These are phyloP conservation scores for Fusarium sp. DNA, from an alignment of 2,329 filamentous ascomycete genomes.

Conservation along the genomic window DNA sequence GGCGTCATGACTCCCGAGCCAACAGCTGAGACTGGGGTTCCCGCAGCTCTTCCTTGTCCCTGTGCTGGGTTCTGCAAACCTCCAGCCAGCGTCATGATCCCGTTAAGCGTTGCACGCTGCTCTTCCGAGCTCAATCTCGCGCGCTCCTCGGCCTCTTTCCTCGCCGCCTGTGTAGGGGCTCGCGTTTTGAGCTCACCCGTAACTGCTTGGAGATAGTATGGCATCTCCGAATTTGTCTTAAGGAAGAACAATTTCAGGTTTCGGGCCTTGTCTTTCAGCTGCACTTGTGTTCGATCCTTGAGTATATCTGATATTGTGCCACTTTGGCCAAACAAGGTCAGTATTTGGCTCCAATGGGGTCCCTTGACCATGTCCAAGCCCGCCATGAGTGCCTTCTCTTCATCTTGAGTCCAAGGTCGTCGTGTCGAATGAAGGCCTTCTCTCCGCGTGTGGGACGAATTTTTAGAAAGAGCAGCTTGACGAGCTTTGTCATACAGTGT, in stretches of 20 bases:
- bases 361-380: conserved; percentile 90
- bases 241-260: conserved; percentile 93
- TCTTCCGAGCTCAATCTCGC: conserved; percentile 69
- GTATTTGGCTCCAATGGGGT: conserved; percentile 92
- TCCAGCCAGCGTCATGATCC: conserved; percentile 67
- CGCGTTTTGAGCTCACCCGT: conserved; percentile 91
- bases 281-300: conserved; percentile 90
- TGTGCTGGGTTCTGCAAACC: conserved; percentile 61
- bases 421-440: conserved; percentile 72
- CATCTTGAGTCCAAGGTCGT: conserved; percentile 87
- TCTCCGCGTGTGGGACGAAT: conserved; percentile 64
- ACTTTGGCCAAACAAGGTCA: conserved; percentile 83
- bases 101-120: conserved; percentile 69
- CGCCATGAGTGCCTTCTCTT: conserved; percentile 90
- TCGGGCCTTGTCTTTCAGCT: conserved; percentile 90
- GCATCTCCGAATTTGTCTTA: conserved; percentile 91
- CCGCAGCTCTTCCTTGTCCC: conserved; percentile 45
- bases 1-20: conserved; percentile 51
- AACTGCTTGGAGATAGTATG: conserved; percentile 86
- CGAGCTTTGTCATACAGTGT: conserved; percentile 69
- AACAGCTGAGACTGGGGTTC: conserved; percentile 43
- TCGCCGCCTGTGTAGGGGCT: conserved; percentile 78
- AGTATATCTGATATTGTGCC: conserved; percentile 85
- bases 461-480: conserved; percentile 69
- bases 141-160: conserved; percentile 75